Conservation (phyloP, 1,284 basidiomycete species). For the Ceratobasidium sp. region DNA sequence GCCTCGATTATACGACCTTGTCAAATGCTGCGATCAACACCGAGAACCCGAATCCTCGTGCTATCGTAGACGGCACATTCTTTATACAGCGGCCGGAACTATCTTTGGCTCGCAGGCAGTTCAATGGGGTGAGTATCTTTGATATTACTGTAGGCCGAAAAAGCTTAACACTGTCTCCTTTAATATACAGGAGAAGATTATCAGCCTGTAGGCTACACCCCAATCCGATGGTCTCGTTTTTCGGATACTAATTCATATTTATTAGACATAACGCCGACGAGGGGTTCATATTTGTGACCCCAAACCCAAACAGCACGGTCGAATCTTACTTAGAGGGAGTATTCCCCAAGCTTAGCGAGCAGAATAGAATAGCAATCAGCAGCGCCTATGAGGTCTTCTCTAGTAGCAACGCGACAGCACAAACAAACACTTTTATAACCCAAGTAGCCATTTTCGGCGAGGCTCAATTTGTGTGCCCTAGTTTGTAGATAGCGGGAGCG, state of each 20-base stretch:
- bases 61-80: conserved; percentile 25
- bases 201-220: conserved; percentile 21
- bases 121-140: conserved; percentile 22
- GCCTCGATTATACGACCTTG: not conserved
- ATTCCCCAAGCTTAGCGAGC: conserved; percentile 10
- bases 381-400: conserved; percentile 17
- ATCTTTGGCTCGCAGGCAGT: conserved; percentile 10
- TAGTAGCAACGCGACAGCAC: not conserved
- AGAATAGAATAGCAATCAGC: not conserved
- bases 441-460: conserved; percentile 19
- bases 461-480: conserved; percentile 26
- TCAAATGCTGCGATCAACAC: not conserved
- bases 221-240: not conserved
- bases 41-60: not conserved
- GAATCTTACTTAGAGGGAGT: not conserved
- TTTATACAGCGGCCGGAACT: conserved; percentile 19
- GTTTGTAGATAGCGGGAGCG: conserved; percentile 17
- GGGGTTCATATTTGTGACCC: conserved; percentile 12
- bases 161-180: not conserved
- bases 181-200: conserved; percentile 17
- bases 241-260: not conserved
- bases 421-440: not conserved
- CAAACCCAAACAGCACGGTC: conserved; percentile 22
- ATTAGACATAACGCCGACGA: conserved; percentile 29
- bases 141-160: not conserved